phyloP scores from a whole-genome alignment of 1,139 yeast species.

The Yueomyces sp. region DNA sequence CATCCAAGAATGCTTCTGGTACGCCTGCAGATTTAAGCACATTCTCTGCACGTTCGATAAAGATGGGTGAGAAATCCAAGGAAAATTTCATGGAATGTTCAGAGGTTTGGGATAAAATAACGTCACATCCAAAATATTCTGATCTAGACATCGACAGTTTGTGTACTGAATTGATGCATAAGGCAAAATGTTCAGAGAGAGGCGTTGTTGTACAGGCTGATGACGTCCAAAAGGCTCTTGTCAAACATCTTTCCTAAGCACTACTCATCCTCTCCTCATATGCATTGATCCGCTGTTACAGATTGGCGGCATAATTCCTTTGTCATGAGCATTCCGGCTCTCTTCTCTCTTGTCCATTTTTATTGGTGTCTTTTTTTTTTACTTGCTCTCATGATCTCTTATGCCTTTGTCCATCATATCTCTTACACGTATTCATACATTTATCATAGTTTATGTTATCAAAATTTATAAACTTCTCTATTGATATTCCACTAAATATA shows the following conservation, averaged over 20 bases:
- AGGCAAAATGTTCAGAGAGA: conserved; percentile 90
- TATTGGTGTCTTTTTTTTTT: not conserved
- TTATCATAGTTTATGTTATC: too few relatives aligned
- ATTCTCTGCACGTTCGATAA: conserved; percentile 1
- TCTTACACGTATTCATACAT: too few relatives aligned
- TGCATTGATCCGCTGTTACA: too few relatives aligned
- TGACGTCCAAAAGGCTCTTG: conserved; percentile 61
- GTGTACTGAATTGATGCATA: conserved; percentile 73
- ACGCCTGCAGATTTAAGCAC: not conserved
- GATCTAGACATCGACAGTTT: conserved; percentile 89
- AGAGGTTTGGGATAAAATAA: conserved; percentile 92
- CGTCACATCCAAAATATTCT: conserved; percentile 85
- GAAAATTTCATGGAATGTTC: conserved; percentile 52
- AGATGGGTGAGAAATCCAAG: conserved; percentile 20
- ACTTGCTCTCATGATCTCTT: too few relatives aligned
- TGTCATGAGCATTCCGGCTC: not conserved
- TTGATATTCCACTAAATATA: too few relatives aligned
- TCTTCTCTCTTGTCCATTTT: too few relatives aligned
- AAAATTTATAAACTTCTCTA: too few relatives aligned
- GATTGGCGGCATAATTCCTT: too few relatives aligned
- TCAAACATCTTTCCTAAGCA: conserved; percentile 7
- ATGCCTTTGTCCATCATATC: too few relatives aligned
- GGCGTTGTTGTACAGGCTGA: conserved; percentile 77
- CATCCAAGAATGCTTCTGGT: not conserved
- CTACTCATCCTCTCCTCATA: not conserved